A percentile compares a stretch with the other conserved stretches of the same genome.
These are phyloP conservation scores for Lodderomyces beijingensis DNA, from an alignment of 1,139 yeast genomes.

Conservation along the genomic window DNA sequence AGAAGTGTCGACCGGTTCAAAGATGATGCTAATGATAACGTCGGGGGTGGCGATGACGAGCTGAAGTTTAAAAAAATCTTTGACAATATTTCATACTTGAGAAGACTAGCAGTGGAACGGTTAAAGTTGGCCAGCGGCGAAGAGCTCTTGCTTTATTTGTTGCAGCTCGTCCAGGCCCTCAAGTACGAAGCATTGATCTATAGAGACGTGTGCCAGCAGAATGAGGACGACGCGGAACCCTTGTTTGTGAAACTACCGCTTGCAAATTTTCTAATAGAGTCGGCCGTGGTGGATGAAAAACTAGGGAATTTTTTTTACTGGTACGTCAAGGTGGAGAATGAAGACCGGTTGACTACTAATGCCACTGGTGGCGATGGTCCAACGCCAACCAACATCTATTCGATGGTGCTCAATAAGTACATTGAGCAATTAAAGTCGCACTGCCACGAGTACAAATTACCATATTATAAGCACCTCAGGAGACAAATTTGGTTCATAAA, in stretches of 20 bases:
- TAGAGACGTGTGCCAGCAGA: conserved; percentile 11
- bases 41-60: no score
- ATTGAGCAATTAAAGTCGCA: conserved; percentile 34
- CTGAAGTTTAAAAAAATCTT: conserved; percentile 29
- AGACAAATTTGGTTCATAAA: conserved; percentile 45
- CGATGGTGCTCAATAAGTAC: conserved; percentile 35
- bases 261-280: conserved; percentile 72
- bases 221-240: conserved; percentile 6
- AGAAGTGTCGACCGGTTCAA: conserved; percentile 4
- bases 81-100: conserved; percentile 40
- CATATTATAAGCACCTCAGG: conserved; percentile 36
- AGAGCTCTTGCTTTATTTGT: conserved; percentile 73
- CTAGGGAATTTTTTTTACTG: conserved; percentile 86
- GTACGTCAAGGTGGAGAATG: conserved; percentile 85
- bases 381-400: conserved; percentile 22
- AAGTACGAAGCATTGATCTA: conserved; percentile 56
- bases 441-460: conserved; percentile 26
- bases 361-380: not conserved
- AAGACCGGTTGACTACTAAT: conserved; percentile 48
- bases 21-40: conserved; percentile 13
- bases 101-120: conserved; percentile 86
- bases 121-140: conserved; percentile 73
- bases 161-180: conserved; percentile 90
- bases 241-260: conserved; percentile 48
- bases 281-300: conserved; percentile 61